Evolutionary conservation across 2,329 filamentous ascomycete genomes (phyloP).

Genomic region (Aspergillus ustus): DNA sequence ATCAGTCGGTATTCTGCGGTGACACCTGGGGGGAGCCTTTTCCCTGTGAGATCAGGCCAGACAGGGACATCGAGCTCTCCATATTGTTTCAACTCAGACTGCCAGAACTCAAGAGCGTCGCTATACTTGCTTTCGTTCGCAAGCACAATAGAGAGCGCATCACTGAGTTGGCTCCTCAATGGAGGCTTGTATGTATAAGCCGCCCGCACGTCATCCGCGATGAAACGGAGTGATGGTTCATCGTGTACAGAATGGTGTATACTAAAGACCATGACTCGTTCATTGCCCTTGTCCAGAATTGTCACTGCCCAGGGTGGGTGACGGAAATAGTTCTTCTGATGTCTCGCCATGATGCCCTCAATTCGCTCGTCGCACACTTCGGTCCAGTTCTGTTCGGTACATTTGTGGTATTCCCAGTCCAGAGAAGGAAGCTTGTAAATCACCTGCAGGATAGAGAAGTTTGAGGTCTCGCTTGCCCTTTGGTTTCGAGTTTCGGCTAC

Average conservation of each 20-base stretch:
- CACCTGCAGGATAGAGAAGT: conserved; percentile 35
- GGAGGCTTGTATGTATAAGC: conserved; percentile 30
- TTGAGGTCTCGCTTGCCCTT: background rate
- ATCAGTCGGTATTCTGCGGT: conserved; percentile 25
- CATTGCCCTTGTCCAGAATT: conserved; percentile 31
- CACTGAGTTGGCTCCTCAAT: conserved; percentile 31
- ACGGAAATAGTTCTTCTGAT: conserved; percentile 34
- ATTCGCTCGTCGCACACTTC: conserved; percentile 26
- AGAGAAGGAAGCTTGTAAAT: conserved; percentile 31
- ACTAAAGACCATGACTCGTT: conserved; percentile 40
- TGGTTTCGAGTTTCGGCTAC: conserved; percentile 28
- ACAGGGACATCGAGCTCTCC: conserved; percentile 27
- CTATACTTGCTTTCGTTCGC: conserved; percentile 19
- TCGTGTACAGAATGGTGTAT: conserved; percentile 43
- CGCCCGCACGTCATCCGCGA: conserved; percentile 32
- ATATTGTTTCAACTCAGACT: conserved; percentile 29
- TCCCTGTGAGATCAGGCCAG: conserved; percentile 36
- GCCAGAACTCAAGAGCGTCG: conserved; percentile 32
- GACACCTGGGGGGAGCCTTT: conserved; percentile 18
- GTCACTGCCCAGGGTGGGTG: conserved; percentile 45
- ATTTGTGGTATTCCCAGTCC: conserved; percentile 31
- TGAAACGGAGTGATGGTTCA: conserved; percentile 35
- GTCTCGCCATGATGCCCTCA: conserved; percentile 28
- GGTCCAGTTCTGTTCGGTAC: conserved; percentile 20
- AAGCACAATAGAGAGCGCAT: conserved; percentile 32